These are phyloP conservation scores for Picea abies DNA, from an alignment of 83 land plant genomes.

Conservation along the genomic window DNA sequence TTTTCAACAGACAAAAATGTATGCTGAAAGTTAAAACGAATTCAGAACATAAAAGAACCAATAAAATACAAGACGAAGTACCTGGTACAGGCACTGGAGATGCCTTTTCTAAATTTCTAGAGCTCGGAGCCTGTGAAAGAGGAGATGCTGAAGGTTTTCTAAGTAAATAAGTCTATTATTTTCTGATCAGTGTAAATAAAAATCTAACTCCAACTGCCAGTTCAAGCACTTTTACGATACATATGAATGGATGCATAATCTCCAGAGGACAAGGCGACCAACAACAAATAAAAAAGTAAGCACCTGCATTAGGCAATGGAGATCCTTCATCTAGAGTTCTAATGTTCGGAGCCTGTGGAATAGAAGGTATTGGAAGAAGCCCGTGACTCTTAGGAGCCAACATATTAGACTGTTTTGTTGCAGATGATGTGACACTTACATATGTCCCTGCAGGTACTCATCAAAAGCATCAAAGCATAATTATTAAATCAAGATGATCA, in stretches of 20 bases:
- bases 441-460: conserved; percentile 1
- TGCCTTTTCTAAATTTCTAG: too few relatives aligned
- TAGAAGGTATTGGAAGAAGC: conserved; percentile 9
- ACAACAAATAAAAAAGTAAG: background rate
- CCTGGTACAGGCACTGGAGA: too few relatives aligned
- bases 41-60: too few relatives aligned
- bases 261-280: background rate
- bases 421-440: background rate
- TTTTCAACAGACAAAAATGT: too few relatives aligned
- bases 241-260: background rate
- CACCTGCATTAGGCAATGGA: conserved; percentile 2
- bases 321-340: conserved; percentile 4
- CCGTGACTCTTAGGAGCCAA: conserved; percentile 4
- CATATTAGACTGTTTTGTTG: background rate
- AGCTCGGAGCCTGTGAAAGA: too few relatives aligned
- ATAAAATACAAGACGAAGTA: too few relatives aligned
- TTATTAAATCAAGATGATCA: background rate
- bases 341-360: background rate
- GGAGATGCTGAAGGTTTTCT: too few relatives aligned
- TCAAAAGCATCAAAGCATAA: background rate
- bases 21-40: too few relatives aligned
- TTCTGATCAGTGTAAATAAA: too few relatives aligned
- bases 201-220: background rate
- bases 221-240: background rate
- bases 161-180: too few relatives aligned